Percentiles rank a stretch among this genome's conserved stretches.
Evolutionary conservation across 2,329 filamentous ascomycete genomes (phyloP).

Genomic region (Diplodia corticola): DNA sequence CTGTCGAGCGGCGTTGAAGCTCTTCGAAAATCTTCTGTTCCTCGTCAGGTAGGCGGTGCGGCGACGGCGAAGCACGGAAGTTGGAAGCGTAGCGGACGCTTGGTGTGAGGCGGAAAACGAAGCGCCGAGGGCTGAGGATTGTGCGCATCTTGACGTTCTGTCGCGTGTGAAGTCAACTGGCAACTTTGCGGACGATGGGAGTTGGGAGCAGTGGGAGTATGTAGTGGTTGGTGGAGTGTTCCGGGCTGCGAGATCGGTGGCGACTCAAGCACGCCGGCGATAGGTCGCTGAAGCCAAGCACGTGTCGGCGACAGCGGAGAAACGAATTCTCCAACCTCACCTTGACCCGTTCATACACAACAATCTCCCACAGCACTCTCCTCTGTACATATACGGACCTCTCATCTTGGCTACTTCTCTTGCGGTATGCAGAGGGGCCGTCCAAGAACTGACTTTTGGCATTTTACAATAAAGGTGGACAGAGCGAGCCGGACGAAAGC

Average conservation of each 20-base stretch:
- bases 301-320: constrained; percentile 11
- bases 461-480: too few species aligned
- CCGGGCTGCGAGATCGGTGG: constrained; percentile 13
- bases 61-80: constrained; percentile 60
- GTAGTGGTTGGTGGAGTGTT: neutral
- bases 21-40: constrained; percentile 89
- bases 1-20: constrained; percentile 76
- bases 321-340: constrained; percentile 17
- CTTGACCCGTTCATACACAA: neutral
- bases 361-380: neutral
- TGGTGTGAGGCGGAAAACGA: constrained; percentile 1
- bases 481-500: neutral
- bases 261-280: constrained; percentile 5
- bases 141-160: neutral
- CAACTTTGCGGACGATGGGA: neutral
- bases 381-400: neutral
- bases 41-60: constrained; percentile 81
- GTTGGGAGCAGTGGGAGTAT: neutral
- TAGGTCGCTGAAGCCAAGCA: constrained; percentile 5
- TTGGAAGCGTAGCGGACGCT: constrained; percentile 10
- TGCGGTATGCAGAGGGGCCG: neutral
- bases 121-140: constrained; percentile 2
- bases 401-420: neutral
- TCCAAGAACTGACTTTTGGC: neutral
- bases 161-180: neutral